A percentile compares a stretch with the other conserved stretches of the same genome.
These are phyloP conservation scores for Pichia kluyveri DNA, from an alignment of 805 yeast species.

Conservation along the genomic window DNA sequence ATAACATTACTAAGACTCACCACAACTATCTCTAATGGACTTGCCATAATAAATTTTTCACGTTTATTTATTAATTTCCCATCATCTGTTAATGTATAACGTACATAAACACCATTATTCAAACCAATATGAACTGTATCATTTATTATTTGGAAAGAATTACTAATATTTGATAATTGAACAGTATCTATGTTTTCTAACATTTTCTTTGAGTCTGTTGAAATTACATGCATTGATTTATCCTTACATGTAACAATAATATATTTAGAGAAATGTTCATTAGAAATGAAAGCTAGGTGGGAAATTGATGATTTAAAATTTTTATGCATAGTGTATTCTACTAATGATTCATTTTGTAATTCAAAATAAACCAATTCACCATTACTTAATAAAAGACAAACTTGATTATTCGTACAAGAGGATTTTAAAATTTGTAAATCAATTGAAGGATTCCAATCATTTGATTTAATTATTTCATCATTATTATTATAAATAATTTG, in stretches of 20 bases:
- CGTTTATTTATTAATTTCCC: slow-evolving; percentile 53
- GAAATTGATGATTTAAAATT: slow-evolving; percentile 46
- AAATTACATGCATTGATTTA: slow-evolving; percentile 57
- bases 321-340: slow-evolving; percentile 58
- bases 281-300: slow-evolving; percentile 36
- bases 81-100: slow-evolving; percentile 48
- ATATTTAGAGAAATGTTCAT: slow-evolving; percentile 36
- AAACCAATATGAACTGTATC: slow-evolving; percentile 65
- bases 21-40: slow-evolving; percentile 1
- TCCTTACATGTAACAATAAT: slow-evolving; percentile 70
- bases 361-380: slow-evolving; percentile 79
- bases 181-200: slow-evolving; percentile 58
- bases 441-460: slow-evolving; percentile 78
- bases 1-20: neutral
- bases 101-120: slow-evolving; percentile 72
- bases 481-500: slow-evolving; percentile 34
- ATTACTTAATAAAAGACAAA: slow-evolving; percentile 63
- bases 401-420: slow-evolving; percentile 56
- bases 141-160: slow-evolving; percentile 14
- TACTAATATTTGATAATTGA: slow-evolving; percentile 47
- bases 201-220: slow-evolving; percentile 50
- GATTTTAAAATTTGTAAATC: slow-evolving; percentile 59
- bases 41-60: slow-evolving; percentile 1
- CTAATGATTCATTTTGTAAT: slow-evolving; percentile 54
- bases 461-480: slow-evolving; percentile 23